phyloP scores from a whole-genome alignment of 768 basidiomycete species.

The Termitomyces bulborhizus region DNA sequence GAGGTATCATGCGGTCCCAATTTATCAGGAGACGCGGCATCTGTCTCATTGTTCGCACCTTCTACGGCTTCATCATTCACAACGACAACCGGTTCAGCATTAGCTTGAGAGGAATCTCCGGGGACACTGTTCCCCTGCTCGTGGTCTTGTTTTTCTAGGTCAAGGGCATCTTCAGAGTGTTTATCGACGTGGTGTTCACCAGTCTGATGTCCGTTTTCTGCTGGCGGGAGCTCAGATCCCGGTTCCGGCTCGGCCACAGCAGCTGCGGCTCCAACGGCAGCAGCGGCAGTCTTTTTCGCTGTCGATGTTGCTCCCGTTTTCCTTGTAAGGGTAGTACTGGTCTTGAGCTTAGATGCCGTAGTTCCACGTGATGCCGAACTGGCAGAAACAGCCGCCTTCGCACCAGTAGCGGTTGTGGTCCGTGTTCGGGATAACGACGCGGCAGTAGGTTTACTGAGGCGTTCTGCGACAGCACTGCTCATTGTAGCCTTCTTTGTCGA shows the following conservation, averaged over 20 bases:
- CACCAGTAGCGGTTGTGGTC: constrained; percentile 18
- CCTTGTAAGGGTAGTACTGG: not conserved
- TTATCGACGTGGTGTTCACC: constrained; percentile 1
- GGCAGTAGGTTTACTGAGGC: constrained; percentile 79
- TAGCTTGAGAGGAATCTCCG: too few relatives aligned
- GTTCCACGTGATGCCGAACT: constrained; percentile 25
- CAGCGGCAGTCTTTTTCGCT: constrained; percentile 18
- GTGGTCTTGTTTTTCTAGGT: not conserved
- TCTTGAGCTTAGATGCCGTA: constrained; percentile 17
- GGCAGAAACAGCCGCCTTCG: constrained; percentile 22
- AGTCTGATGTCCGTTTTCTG: constrained; percentile 8
- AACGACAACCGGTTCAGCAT: too few relatives aligned
- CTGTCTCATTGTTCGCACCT: not conserved
- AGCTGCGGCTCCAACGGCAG: constrained; percentile 11
- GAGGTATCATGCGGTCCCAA: not conserved
- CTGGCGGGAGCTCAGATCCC: constrained; percentile 3
- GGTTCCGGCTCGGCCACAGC: not conserved
- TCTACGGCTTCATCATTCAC: not conserved
- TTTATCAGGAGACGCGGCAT: not conserved
- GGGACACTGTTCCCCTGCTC: not conserved
- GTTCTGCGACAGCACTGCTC: constrained; percentile 49
- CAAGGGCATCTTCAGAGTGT: not conserved
- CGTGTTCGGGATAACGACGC: constrained; percentile 65
- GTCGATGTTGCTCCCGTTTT: constrained; percentile 9
- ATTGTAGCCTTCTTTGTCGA: constrained; percentile 51